Evolutionary conservation across 331 rosid genomes (phyloP).

Genomic region (Acacia pycnantha): DNA sequence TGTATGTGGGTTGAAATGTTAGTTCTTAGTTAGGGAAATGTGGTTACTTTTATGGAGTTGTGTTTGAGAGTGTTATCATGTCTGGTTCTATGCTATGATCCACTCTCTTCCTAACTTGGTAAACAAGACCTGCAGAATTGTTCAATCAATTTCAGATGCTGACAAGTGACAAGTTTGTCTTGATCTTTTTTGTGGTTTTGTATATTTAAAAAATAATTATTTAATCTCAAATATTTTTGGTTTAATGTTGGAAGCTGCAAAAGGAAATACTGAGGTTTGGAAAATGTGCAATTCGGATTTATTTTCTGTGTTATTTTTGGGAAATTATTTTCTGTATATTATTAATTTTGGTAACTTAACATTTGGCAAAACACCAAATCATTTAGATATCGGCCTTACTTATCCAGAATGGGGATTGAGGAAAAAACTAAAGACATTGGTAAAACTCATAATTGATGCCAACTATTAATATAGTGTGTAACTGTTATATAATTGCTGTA

Average conservation of each 20-base stretch:
- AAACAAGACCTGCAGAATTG: neutral
- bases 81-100: neutral
- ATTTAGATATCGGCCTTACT: neutral
- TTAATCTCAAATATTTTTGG: neutral
- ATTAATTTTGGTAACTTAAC: neutral
- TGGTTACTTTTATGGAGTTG: neutral
- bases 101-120: neutral
- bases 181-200: neutral
- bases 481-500: too few relatives aligned
- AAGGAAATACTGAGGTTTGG: constrained; percentile 12
- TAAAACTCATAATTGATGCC: neutral
- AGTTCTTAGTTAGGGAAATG: neutral
- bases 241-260: neutral
- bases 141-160: neutral
- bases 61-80: neutral
- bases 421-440: neutral
- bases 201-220: neutral
- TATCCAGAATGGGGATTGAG: neutral
- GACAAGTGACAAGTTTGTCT: neutral
- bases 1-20: neutral
- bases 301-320: neutral
- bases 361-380: neutral
- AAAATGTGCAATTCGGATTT: constrained; percentile 6
- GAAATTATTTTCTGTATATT: too few relatives aligned
- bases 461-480: neutral